These are phyloP conservation scores for Epichloe sylvatica DNA, from an alignment of 2,329 filamentous ascomycete species.

Conservation along the genomic window DNA sequence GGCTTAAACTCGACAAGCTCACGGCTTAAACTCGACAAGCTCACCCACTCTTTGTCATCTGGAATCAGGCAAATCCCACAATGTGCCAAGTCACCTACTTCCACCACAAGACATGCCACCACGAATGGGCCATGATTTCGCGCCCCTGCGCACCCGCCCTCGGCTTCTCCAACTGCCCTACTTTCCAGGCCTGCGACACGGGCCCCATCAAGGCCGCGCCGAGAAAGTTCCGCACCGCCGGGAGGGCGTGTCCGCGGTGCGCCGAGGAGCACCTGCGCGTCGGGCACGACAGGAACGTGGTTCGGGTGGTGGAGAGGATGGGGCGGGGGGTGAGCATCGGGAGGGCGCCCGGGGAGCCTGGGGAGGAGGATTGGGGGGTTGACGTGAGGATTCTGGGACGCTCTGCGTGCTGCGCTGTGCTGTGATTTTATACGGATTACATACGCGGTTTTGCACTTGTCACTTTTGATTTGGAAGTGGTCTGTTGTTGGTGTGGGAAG, in stretches of 20 bases:
- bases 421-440: conserved; percentile 1
- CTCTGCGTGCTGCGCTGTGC: conserved; percentile 12
- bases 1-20: too few relatives aligned
- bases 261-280: conserved; percentile 15
- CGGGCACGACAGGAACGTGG: conserved; percentile 32
- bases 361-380: conserved; percentile 22
- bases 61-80: background rate
- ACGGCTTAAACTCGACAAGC: too few relatives aligned
- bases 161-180: conserved; percentile 35
- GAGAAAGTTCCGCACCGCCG: conserved; percentile 21
- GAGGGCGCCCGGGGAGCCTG: conserved; percentile 20
- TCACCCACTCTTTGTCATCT: too few relatives aligned
- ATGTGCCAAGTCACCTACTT: conserved; percentile 39
- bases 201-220: conserved; percentile 21
- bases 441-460: too few relatives aligned
- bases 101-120: conserved; percentile 33
- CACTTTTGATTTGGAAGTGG: background rate
- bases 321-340: conserved; percentile 34
- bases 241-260: conserved; percentile 29
- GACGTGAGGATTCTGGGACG: conserved; percentile 16
- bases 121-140: conserved; percentile 37
- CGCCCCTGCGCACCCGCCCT: conserved; percentile 33
- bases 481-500: too few relatives aligned
- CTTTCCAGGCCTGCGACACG: conserved; percentile 23
- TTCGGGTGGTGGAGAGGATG: conserved; percentile 32